Evolutionary conservation across 2,329 filamentous ascomycete genomes (phyloP).

Genomic region (Trichophyton schoenleinii): DNA sequence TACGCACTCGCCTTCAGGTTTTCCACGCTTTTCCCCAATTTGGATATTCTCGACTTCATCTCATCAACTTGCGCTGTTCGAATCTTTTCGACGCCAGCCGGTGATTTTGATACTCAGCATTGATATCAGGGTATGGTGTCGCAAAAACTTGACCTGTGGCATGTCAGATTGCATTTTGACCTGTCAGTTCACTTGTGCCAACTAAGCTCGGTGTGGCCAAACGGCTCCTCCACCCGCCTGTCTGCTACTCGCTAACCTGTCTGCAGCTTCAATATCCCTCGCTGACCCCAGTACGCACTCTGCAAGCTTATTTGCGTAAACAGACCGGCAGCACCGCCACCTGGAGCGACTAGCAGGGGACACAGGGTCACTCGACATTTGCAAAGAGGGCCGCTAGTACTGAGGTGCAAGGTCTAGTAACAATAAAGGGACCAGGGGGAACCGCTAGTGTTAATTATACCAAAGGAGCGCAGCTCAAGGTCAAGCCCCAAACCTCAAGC

Average conservation of each 20-base stretch:
- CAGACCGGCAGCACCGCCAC: not conserved
- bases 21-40: not conserved
- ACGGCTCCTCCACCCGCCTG: not conserved
- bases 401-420: not conserved
- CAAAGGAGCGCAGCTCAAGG: not conserved
- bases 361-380: not conserved
- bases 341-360: not conserved
- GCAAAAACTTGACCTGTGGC: not conserved
- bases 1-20: not conserved
- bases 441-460: not conserved
- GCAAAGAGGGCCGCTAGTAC: not conserved
- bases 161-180: not conserved
- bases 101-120: not conserved
- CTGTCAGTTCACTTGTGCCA: not conserved
- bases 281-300: not conserved
- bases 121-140: not conserved
- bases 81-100: not conserved
- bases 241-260: not conserved
- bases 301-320: not conserved
- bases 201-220: not conserved
- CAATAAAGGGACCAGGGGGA: not conserved
- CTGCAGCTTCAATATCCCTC: not conserved
- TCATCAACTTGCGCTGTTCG: not conserved
- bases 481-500: constrained; percentile 2
- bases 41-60: not conserved